A percentile compares a stretch with the other conserved stretches of the same genome.
These are phyloP conservation scores for Helianthus tuberosus DNA, from an alignment of 129 eudicot species.

Conservation along the genomic window DNA sequence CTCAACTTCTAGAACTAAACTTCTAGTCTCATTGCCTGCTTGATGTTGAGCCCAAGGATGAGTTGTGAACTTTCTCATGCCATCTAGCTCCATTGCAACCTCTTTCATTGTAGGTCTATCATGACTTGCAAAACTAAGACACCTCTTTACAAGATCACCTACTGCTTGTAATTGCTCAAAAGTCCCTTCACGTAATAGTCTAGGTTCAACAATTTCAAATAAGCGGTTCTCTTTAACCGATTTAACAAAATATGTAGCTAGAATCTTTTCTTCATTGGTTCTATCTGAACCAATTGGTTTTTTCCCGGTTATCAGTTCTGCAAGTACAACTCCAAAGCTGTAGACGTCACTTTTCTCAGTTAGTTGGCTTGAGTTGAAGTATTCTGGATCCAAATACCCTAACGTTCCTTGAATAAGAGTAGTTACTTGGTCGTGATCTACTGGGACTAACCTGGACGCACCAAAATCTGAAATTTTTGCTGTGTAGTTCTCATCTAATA, in stretches of 20 bases:
- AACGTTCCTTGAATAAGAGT: conserved; percentile 5
- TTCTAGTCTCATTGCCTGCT: neutral
- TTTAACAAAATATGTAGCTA: neutral
- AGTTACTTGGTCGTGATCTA: neutral
- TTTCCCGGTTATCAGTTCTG: conserved; percentile 5
- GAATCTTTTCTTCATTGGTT: neutral
- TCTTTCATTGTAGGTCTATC: conserved; percentile 5
- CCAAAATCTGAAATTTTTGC: no score
- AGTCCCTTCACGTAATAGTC: no score
- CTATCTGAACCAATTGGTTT: conserved; percentile 1
- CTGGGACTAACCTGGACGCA: conserved; percentile 1
- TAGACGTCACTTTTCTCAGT: conserved; percentile 9
- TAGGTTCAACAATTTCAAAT: no score
- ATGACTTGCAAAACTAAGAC: neutral
- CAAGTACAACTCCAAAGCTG: conserved; percentile 2
- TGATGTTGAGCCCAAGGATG: neutral
- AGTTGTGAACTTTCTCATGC: conserved; percentile 1
- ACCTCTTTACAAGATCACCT: neutral
- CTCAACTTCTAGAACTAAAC: neutral
- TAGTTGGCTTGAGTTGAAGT: conserved; percentile 9
- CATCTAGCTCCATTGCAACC: neutral
- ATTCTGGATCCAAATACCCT: conserved; percentile 1
- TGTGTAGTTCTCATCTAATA: no score
- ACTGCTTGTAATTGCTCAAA: neutral
- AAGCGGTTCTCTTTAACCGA: no score